Base-by-base conservation (phyloP, 1,284 basidiomycete genomes). In the Xerocomus nothofagi region DNA sequence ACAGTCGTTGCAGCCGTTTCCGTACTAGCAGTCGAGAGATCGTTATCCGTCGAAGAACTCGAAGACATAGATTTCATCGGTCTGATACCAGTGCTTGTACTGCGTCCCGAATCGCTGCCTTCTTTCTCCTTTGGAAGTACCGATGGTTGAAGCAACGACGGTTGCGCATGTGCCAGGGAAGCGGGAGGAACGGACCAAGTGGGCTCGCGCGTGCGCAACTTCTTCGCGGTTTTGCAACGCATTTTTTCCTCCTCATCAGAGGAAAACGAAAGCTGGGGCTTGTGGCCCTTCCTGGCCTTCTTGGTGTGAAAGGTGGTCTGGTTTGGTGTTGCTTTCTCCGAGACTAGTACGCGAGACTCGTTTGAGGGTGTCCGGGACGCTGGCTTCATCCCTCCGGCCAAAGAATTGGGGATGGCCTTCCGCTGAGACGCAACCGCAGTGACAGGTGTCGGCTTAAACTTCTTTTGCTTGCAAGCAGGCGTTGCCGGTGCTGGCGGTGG, bases 241-340 rank as follows among this genome's bases (percentile, higher is more conserved):
- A 76, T 60, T 62, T 81, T 83, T 69, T 90, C 86, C 62, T 90
- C 87, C 56, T 90, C 87, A 57, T 90, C 87, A 21, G 84, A 86
- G 17, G 85, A 86, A 17, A 80, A 73, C 39, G 74, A 79, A 10
- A 72, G 67, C 29, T 68, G 63, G 44, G 61, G 66, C 44, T 57
- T 57, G 37, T 71, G 63, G 17, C 61, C 56, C 48, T 71, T 66
- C 39, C 63, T 51, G 26, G 58, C 11, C 49, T 69, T 65, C 58
- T 42, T 63, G 21, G 37, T 42, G 23, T 60, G 43, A 4, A 45
- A 33, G 24, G 49, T 51, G 36, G 47, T 47, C 29, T 54, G 60
- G 31, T 54, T 61, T 58, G 62, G 54, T 1, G 62, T 67, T 7
- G 31, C 45, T 34, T 59, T 64, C 54, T 65, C 60, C 30, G 18